Base-by-base conservation (phyloP, 2,329 filamentous ascomycete genomes). In the Pseudocercospora eumusae region DNA sequence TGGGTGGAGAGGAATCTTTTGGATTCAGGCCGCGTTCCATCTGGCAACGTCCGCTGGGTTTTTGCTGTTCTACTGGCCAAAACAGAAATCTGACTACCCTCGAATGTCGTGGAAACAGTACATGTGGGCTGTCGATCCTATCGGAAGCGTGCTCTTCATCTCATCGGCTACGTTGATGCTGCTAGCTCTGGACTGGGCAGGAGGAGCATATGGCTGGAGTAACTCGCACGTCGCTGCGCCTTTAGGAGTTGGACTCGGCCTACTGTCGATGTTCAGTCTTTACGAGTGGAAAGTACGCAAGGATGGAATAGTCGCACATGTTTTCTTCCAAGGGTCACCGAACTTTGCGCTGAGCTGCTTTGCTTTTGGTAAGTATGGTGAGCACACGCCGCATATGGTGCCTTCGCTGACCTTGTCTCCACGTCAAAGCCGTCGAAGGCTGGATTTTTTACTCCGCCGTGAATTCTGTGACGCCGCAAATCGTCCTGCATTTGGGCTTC, bases 1-100 rank as follows among this genome's bases (percentile, higher is more conserved):
- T 0, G 83, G 83, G 20, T 86, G 83, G 83, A 76, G 83, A 1
- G 78, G 80, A 66, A 85, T 86, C 65, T 86, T 84, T 69, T 86
- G 83, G 83, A 83, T 85, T 13, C 83, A 85, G 71, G 82, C 83
- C 1, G 82, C 76, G 6, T 80, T 85, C 62, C 82, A 84, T 63
- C 76, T 77, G 8, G 71, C 78, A 13, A 83, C 81, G 0, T 76
- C 78, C 1, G 36, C 82, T 0, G 82, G 82, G 3, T 70, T 85
- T 31, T 69, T 84, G 33, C 64, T 78, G 25, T 79, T 82, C 70
- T 80, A 83, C 75, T 77, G 77, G 75, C 79, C 79, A 25, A 75
- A 77, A 3, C 78, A 78, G 64, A 71, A 69, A 18, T 60, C 58
- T 23, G 47, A 61, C 27, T 59, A 49, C 28, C 56, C 56, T n/a